Conservation (phyloP, 768 basidiomycete genomes). For the Boletus reticuloceps region DNA sequence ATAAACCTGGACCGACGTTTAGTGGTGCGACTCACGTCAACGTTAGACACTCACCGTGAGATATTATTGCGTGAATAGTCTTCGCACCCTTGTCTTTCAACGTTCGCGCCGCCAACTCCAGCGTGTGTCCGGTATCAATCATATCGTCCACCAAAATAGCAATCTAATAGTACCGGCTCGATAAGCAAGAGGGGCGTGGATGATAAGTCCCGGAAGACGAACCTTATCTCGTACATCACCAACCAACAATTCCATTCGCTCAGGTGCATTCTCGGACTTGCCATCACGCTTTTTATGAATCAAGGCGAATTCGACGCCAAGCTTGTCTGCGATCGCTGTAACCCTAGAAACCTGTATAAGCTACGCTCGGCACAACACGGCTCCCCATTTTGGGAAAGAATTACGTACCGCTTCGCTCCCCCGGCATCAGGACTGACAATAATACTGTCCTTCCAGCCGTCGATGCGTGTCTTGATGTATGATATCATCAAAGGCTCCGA, state of each 20-base stretch:
- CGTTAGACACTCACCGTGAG: slow-evolving; percentile 64
- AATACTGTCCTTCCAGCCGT: slow-evolving; percentile 83
- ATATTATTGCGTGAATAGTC: slow-evolving; percentile 82
- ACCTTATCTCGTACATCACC: slow-evolving; percentile 93
- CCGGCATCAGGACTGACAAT: slow-evolving; percentile 98
- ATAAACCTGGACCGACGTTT: slow-evolving; percentile 51
- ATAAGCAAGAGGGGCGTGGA: slow-evolving; percentile 3
- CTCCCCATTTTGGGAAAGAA: not conserved
- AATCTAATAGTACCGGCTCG: slow-evolving; percentile 43
- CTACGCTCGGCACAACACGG: not conserved
- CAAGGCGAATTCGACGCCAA: slow-evolving; percentile 92
- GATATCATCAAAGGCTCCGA: slow-evolving; percentile 94
- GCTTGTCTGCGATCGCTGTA: slow-evolving; percentile 92
- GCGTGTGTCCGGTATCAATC: slow-evolving; percentile 94
- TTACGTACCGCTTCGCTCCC: slow-evolving; percentile 90
- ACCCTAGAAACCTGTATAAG: slow-evolving; percentile 52
- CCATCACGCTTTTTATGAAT: slow-evolving; percentile 89
- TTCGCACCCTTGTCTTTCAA: slow-evolving; percentile 88
- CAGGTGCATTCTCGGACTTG: slow-evolving; percentile 60
- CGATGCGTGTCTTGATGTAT: slow-evolving; percentile 86
- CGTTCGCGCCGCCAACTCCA: slow-evolving; percentile 80
- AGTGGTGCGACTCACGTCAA: slow-evolving; percentile 7
- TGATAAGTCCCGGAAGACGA: not conserved
- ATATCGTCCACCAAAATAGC: slow-evolving; percentile 98
- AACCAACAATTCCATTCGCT: slow-evolving; percentile 90